Evolutionary conservation across 306 rosid genomes (phyloP).

Genomic region (Comarum palustre): DNA sequence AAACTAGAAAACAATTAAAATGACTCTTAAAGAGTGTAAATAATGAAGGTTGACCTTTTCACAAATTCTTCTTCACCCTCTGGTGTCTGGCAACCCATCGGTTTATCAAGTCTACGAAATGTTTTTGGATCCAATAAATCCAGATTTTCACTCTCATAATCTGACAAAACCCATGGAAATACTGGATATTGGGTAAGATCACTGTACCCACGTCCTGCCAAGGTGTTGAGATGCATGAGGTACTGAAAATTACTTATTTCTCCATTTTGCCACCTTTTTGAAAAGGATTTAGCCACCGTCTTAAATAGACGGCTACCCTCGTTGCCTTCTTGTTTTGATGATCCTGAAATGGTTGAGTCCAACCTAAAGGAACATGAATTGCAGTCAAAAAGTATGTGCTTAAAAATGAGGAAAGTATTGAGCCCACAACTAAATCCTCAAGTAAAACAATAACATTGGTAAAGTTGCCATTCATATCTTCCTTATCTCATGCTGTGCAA

Average conservation of each 20-base stretch:
- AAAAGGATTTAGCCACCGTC: constrained; percentile 87
- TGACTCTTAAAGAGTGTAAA: not conserved
- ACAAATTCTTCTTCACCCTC: constrained; percentile 98
- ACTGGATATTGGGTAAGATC: constrained; percentile 99
- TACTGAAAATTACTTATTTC: constrained; percentile 98
- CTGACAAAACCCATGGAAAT: constrained; percentile 97
- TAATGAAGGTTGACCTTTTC: constrained; percentile 58
- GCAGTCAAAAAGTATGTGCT: constrained; percentile 11
- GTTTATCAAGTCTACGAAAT: constrained; percentile 80
- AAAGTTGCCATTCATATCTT: constrained; percentile 2
- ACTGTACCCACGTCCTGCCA: constrained; percentile 99
- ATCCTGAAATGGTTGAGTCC: constrained; percentile 99
- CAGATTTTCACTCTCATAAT: constrained; percentile 85
- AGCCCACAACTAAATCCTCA: not conserved
- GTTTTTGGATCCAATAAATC: constrained; percentile 74
- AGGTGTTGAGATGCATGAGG: constrained; percentile 98
- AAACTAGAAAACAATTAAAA: not conserved
- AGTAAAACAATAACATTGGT: constrained; percentile 2
- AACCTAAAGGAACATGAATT: too few species aligned
- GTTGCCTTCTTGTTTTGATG: constrained; percentile 82
- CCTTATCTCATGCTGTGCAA: not conserved
- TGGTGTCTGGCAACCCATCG: constrained; percentile 98
- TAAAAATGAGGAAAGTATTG: constrained; percentile 15
- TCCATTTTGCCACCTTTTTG: constrained; percentile 97
- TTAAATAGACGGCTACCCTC: constrained; percentile 97